Evolutionary conservation across 1,284 basidiomycete species (phyloP).

Genomic region (Cronartium ribicola): DNA sequence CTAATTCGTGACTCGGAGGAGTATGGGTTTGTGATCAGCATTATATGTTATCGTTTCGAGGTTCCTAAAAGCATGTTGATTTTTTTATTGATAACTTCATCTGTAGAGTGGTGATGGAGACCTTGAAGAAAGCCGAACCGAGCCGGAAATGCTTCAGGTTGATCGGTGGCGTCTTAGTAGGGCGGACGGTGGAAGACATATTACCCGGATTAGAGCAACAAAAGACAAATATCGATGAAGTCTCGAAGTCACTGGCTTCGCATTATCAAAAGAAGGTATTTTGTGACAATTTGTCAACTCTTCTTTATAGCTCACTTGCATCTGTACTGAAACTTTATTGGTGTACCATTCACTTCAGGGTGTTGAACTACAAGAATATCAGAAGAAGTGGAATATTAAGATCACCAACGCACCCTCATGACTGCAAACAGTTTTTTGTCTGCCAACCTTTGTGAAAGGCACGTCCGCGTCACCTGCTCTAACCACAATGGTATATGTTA

Average conservation of each 20-base stretch:
- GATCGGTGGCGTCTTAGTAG: constrained; percentile 91
- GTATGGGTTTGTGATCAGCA: constrained; percentile 57
- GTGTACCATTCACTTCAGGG: background rate
- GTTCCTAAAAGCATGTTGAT: too few species aligned
- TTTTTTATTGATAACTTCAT: background rate
- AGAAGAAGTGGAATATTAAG: constrained; percentile 40
- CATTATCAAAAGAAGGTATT: constrained; percentile 36
- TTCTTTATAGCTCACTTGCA: background rate
- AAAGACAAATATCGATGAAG: constrained; percentile 64
- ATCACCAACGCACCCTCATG: constrained; percentile 22
- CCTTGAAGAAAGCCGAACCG: constrained; percentile 75
- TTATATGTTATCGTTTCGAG: background rate
- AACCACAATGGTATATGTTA: too few species aligned
- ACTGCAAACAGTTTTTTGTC: too few species aligned
- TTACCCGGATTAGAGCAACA: constrained; percentile 82
- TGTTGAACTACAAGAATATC: constrained; percentile 34
- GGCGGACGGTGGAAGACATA: constrained; percentile 92
- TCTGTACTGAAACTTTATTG: background rate
- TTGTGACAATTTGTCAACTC: background rate
- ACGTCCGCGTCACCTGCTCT: too few species aligned
- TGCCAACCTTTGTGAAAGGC: too few species aligned
- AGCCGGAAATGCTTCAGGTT: constrained; percentile 92
- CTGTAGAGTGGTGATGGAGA: constrained; percentile 77
- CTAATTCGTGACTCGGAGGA: constrained; percentile 89
- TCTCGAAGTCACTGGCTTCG: constrained; percentile 43